These are phyloP conservation scores for Saitozyma podzolica DNA, from an alignment of 768 basidiomycete species.

Conservation along the genomic window DNA sequence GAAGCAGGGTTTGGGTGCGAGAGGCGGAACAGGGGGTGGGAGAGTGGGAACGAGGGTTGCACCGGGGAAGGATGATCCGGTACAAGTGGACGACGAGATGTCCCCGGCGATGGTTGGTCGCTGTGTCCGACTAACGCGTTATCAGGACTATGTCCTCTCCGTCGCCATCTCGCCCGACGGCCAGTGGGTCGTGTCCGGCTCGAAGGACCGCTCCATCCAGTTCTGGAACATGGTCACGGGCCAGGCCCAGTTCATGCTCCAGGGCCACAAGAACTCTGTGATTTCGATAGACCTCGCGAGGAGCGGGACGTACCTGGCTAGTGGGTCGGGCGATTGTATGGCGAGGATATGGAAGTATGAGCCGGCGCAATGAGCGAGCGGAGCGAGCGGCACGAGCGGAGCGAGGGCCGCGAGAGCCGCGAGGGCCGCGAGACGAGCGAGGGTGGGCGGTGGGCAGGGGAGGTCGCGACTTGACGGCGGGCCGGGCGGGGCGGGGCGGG, in stretches of 20 bases:
- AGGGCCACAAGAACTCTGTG: conserved; percentile 72
- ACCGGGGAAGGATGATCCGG: too few species aligned
- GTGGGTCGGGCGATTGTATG: conserved; percentile 70
- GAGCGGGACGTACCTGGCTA: conserved; percentile 62
- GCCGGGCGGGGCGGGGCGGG: too few species aligned
- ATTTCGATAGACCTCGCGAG: conserved; percentile 72
- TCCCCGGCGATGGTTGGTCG: neutral
- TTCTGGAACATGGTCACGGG: conserved; percentile 76
- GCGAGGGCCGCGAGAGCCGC: too few species aligned
- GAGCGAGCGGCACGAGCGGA: too few species aligned
- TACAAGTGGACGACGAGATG: too few species aligned
- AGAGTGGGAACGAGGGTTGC: too few species aligned
- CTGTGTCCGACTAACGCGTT: neutral
- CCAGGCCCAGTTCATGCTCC: conserved; percentile 88
- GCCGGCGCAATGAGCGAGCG: conserved; percentile 2
- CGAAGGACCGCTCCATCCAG: conserved; percentile 87
- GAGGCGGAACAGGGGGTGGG: too few species aligned
- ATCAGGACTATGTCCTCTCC: conserved; percentile 69
- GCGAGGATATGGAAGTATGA: conserved; percentile 64
- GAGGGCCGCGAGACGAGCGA: too few species aligned
- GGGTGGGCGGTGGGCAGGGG: too few species aligned
- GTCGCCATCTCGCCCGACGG: conserved; percentile 87
- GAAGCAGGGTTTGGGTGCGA: too few species aligned
- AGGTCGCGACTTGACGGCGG: too few species aligned
- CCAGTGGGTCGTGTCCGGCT: conserved; percentile 91